phyloP scores from a whole-genome alignment of 1,284 basidiomycete species.

The Farysia itapuensis region DNA sequence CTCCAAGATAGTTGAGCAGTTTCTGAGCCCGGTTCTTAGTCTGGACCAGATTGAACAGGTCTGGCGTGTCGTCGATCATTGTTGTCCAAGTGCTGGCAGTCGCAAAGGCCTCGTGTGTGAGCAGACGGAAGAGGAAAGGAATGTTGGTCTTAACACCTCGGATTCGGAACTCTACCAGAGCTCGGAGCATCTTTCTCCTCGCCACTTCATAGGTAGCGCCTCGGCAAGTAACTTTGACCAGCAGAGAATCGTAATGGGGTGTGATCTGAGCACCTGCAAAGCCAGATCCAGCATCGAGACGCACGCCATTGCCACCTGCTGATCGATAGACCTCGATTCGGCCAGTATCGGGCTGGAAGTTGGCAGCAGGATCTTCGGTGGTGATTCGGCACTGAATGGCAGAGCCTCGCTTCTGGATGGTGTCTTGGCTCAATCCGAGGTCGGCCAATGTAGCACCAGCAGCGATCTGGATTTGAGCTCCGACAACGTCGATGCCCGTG shows the following conservation, averaged over 20 bases:
- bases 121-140: slow-evolving; percentile 95
- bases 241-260: slow-evolving; percentile 95
- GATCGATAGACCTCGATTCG: slow-evolving; percentile 99
- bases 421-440: slow-evolving; percentile 94
- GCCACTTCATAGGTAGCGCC: slow-evolving; percentile 99
- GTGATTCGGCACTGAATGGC: slow-evolving; percentile 99
- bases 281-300: slow-evolving; percentile 93
- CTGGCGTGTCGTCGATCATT: slow-evolving; percentile 92
- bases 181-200: slow-evolving; percentile 96
- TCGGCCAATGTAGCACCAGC: slow-evolving; percentile 93
- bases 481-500: slow-evolving; percentile 94
- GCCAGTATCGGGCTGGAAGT: slow-evolving; percentile 97
- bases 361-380: slow-evolving; percentile 88
- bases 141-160: slow-evolving; percentile 97
- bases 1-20: slow-evolving; percentile 91
- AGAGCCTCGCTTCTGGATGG: slow-evolving; percentile 91
- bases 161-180: slow-evolving; percentile 98
- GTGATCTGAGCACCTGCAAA: slow-evolving; percentile 99
- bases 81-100: slow-evolving; percentile 90
- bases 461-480: slow-evolving; percentile 93
- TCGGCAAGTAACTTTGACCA: slow-evolving; percentile 94
- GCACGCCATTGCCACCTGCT: slow-evolving; percentile 97
- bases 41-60: slow-evolving; percentile 96
- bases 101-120: slow-evolving; percentile 97
- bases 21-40: slow-evolving; percentile 99